Base-by-base conservation (phyloP, 768 basidiomycete species). In the Termitomyces sp. region DNA sequence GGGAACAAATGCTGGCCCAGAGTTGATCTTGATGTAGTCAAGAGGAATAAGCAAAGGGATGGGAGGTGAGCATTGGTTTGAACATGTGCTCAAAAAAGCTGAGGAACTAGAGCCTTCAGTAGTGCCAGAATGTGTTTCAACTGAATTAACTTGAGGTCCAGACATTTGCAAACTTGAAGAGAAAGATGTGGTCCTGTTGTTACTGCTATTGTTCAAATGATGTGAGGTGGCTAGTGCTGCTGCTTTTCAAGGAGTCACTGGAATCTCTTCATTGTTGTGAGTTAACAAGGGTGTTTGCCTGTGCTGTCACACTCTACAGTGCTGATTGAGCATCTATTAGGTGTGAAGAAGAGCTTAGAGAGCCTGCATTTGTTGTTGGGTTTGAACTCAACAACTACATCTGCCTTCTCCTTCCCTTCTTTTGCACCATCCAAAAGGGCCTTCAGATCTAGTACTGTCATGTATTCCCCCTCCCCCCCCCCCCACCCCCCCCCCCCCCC, bases 201-300 rank as follows among this genome's bases (percentile, higher is more conserved):
- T 59, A 37, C 33, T 52, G 39, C 10, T 54, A 36, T 48, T 57
- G 36, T 67, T 72, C 46, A 76, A 68, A 57, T 88, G 79, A 58
- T 81, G 80, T 58, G 89, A 62, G 3, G 89, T 88, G 13, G 91
- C 90, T 39, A 78, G 75, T 37, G 85, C 86, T 22, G 90, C 89
- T 1, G 86, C 87, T 56, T 72, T 68, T 48, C 74, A 65, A 39
- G 71, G 70, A 16, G 65, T 66, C 3, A 63, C 47, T 30, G 58
- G 52, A 20, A 58, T 53, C 33, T 56, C 56, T 33, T 34, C 34
- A 12, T 50, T 58, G 30, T 50, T 57, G 34, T 62, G 58, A 27
- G 53, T 37, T n/a, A 54, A 24, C 16, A 62, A 45, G 27, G 53
- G 22, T 20, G 59, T n/a, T n/a, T n/a, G 14, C 76, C 74, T 57